Conservation (phyloP, 1,284 basidiomycete genomes). For the Bondarzewia mesenterica region DNA sequence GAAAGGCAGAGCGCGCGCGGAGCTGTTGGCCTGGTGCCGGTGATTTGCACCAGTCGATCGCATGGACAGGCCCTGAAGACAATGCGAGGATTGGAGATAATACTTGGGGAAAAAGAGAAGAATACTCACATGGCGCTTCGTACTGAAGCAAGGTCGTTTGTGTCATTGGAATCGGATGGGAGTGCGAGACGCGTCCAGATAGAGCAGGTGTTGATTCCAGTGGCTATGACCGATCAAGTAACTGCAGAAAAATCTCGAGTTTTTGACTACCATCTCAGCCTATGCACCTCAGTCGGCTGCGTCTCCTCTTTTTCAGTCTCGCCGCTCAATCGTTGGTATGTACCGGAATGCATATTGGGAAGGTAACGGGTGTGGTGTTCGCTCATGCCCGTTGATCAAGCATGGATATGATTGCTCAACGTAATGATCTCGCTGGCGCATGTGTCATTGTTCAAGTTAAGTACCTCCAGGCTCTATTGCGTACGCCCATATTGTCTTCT, state of each 20-base stretch:
- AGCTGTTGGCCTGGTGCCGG: conserved; percentile 62
- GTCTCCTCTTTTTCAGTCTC: too few species aligned
- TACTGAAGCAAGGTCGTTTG: conserved; percentile 19
- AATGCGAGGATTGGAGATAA: background rate
- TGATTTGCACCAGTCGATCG: conserved; percentile 80
- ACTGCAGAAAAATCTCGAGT: background rate
- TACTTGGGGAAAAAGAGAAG: background rate
- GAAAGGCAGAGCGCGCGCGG: conserved; percentile 70
- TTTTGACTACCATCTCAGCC: too few species aligned
- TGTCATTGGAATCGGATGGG: conserved; percentile 14
- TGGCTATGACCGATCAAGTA: background rate
- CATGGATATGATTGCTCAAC: too few species aligned
- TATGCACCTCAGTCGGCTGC: too few species aligned
- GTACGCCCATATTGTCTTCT: too few species aligned
- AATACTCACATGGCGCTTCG: conserved; percentile 18
- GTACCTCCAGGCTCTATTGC: too few species aligned
- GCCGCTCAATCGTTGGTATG: too few species aligned
- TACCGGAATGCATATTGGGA: too few species aligned
- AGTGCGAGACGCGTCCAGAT: background rate
- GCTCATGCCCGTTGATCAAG: too few species aligned
- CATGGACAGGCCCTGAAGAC: conserved; percentile 67
- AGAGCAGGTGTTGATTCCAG: background rate
- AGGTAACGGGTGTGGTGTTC: too few species aligned
- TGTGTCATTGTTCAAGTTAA: too few species aligned
- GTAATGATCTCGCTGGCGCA: too few species aligned